phyloP scores from a whole-genome alignment of 345 rosid species.

The Xanthoceras sorbifolium region DNA sequence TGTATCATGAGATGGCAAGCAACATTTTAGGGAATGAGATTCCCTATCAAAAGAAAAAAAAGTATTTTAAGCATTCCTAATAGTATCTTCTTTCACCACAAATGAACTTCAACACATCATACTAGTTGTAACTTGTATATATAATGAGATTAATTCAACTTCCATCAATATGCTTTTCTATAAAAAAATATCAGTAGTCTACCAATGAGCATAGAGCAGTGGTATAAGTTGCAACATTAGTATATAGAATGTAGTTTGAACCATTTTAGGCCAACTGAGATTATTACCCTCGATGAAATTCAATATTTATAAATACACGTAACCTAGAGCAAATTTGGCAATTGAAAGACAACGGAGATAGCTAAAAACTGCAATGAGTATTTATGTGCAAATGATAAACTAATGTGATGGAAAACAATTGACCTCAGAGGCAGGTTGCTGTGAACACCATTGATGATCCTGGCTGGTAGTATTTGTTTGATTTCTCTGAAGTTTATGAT shows the following conservation, averaged over 20 bases:
- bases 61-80: not conserved
- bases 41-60: not conserved
- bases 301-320: not conserved
- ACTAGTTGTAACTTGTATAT: not conserved
- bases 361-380: not conserved
- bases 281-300: not conserved
- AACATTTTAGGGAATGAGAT: not conserved
- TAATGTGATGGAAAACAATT: slow-evolving; percentile 12
- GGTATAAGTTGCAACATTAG: not conserved
- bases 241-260: not conserved
- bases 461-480: not conserved
- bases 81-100: not conserved
- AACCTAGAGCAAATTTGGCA: not conserved
- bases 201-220: not conserved
- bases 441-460: slow-evolving; percentile 15
- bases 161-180: not conserved
- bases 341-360: not conserved
- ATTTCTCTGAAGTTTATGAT: not conserved
- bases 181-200: not conserved
- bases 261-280: not conserved
- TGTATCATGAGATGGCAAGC: not conserved
- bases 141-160: not conserved
- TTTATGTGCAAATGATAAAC: not conserved
- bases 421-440: slow-evolving; percentile 24
- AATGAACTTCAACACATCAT: not conserved